Evolutionary conservation across 2,329 filamentous ascomycete genomes (phyloP).

Genomic region (Sarocladiaceae sp.): DNA sequence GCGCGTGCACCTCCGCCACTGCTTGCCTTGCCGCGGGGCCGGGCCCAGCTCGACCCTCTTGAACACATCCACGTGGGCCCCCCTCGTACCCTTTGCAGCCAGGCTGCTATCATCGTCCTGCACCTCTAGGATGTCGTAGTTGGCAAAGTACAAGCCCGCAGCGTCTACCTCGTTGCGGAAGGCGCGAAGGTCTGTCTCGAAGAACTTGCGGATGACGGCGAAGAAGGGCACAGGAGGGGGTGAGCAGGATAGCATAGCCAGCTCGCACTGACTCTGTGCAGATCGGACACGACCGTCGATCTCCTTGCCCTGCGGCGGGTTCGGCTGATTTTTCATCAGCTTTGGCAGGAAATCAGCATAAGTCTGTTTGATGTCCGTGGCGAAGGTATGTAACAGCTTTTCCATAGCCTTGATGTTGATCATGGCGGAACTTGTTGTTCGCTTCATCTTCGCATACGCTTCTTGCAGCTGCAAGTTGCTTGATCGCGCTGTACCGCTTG

Average conservation of each 20-base stretch:
- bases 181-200: conserved; percentile 51
- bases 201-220: conserved; percentile 57
- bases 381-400: conserved; percentile 47
- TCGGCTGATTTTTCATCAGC: conserved; percentile 39
- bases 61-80: conserved; percentile 48
- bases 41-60: conserved; percentile 46
- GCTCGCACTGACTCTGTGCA: conserved; percentile 43
- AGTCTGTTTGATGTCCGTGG: conserved; percentile 41
- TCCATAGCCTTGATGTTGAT: conserved; percentile 58
- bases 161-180: conserved; percentile 57
- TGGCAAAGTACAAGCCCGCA: conserved; percentile 63
- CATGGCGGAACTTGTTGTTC: conserved; percentile 42
- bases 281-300: conserved; percentile 38
- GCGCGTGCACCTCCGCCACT: conserved; percentile 40
- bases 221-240: conserved; percentile 41
- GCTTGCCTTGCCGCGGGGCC: conserved; percentile 14
- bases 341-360: conserved; percentile 41
- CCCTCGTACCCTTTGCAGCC: conserved; percentile 27
- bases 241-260: conserved; percentile 44
- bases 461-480: conserved; percentile 49
- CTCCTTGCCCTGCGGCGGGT: conserved; percentile 36
- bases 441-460: conserved; percentile 49
- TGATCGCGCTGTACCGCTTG: conserved; percentile 13
- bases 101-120: conserved; percentile 49
- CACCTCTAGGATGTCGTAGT: conserved; percentile 64